These are phyloP conservation scores for Phoenix dactylifera DNA, from an alignment of 176 grass and related monocot genomes.

Conservation along the genomic window DNA sequence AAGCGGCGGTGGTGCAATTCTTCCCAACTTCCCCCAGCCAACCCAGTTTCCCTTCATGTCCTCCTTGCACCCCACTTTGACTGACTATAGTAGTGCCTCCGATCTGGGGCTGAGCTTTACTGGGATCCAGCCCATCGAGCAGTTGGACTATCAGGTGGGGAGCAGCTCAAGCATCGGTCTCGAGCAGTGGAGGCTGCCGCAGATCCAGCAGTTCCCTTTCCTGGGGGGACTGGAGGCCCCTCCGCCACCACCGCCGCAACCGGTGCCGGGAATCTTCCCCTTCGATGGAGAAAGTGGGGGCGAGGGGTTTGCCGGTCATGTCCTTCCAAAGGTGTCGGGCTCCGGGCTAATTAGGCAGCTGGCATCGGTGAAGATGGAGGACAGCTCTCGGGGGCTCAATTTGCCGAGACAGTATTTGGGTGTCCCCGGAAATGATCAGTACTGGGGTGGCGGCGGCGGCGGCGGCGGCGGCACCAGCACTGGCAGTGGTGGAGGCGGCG, in stretches of 20 bases:
- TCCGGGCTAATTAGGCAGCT: conserved; percentile 74
- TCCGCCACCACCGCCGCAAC: conserved; percentile 29
- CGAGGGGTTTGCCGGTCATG: conserved; percentile 15
- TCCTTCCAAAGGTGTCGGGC: conserved; percentile 48
- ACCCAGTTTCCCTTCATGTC: conserved; percentile 34
- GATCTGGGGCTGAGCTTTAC: conserved; percentile 47
- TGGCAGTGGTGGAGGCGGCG: neutral
- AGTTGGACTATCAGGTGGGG: conserved; percentile 44
- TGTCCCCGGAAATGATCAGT: conserved; percentile 51
- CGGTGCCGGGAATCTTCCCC: conserved; percentile 39
- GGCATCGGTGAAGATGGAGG: conserved; percentile 95
- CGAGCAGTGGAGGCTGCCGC: conserved; percentile 38
- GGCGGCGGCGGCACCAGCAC: neutral
- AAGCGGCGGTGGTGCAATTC: conserved; percentile 27
- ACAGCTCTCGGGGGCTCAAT: conserved; percentile 12
- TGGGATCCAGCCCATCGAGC: conserved; percentile 29
- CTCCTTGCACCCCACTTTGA: conserved; percentile 23
- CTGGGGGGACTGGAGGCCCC: conserved; percentile 14
- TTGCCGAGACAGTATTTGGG: conserved; percentile 22
- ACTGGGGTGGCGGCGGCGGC: conserved; percentile 30
- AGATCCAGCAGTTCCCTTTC: conserved; percentile 31
- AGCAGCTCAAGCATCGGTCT: conserved; percentile 21
- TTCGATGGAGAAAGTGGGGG: conserved; percentile 30
- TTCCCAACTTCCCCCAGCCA: conserved; percentile 28
- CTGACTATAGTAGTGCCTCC: conserved; percentile 10